Conservation (phyloP, 2,329 filamentous ascomycete species). For the Drechslerella dactyloides region DNA sequence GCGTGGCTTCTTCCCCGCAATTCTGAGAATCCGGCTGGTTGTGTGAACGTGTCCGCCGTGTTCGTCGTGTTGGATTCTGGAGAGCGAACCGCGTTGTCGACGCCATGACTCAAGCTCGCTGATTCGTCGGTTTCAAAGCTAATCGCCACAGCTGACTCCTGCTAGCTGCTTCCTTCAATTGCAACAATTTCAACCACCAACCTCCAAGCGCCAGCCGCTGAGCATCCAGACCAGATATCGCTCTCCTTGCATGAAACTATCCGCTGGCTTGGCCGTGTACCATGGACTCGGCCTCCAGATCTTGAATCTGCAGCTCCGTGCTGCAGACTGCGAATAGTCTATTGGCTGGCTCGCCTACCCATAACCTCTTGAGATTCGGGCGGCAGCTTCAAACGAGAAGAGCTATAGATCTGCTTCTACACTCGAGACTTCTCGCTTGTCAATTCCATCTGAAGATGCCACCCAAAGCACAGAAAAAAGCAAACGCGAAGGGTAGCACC, state of each 20-base stretch:
- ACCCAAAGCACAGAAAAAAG: constrained; percentile 54
- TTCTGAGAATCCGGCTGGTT: background rate
- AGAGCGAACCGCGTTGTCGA: background rate
- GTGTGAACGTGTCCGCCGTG: background rate
- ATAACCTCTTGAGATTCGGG: constrained; percentile 13
- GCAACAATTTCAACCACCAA: background rate
- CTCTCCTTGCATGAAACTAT: background rate
- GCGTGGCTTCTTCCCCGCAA: background rate
- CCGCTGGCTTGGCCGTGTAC: background rate
- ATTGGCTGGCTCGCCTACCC: constrained; percentile 13
- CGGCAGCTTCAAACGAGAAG: too few species aligned
- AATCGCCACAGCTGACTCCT: background rate
- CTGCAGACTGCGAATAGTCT: constrained; percentile 48
- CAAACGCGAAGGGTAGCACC: constrained; percentile 20
- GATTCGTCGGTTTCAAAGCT: background rate
- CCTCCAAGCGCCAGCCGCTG: constrained; percentile 8
- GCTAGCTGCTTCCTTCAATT: background rate
- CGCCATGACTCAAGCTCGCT: background rate
- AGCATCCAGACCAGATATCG: constrained; percentile 5
- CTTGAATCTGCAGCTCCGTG: constrained; percentile 43
- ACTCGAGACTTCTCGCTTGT: background rate
- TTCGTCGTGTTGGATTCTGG: background rate
- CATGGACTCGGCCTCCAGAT: constrained; percentile 24
- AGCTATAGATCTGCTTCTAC: too few species aligned
- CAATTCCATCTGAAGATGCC: constrained; percentile 39